phyloP scores from a whole-genome alignment of 2,329 filamentous ascomycete species.

The Capronia coronata region DNA sequence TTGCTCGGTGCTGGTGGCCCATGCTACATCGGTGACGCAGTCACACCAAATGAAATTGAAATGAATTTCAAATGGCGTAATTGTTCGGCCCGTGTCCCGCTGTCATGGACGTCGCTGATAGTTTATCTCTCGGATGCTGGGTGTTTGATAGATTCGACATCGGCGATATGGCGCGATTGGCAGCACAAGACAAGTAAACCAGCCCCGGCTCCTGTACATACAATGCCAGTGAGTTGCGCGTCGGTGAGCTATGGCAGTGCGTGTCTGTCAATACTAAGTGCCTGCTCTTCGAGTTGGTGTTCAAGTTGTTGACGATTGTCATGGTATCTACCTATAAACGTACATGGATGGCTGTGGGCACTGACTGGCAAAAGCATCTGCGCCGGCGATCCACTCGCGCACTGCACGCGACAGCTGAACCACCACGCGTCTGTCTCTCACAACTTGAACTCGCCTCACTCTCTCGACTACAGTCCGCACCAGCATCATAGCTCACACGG shows the following conservation, averaged over 20 bases:
- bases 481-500: background rate
- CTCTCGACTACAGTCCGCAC: background rate
- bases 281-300: no score
- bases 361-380: background rate
- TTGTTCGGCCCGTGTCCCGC: constrained; percentile 1
- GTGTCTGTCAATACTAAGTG: no score
- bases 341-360: background rate
- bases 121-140: background rate
- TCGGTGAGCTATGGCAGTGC: no score
- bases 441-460: background rate
- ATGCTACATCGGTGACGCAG: background rate
- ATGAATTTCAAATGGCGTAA: background rate
- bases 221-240: no score
- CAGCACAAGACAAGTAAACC: background rate
- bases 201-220: no score
- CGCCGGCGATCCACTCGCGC: background rate
- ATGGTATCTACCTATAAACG: no score
- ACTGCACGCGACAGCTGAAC: background rate
- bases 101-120: background rate
- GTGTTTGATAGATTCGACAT: background rate
- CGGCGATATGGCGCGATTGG: background rate
- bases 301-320: no score
- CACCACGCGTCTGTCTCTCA: background rate
- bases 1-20: background rate
- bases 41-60: background rate